These are phyloP conservation scores for Candida tropicalis DNA, from an alignment of 1,139 yeast genomes.

Conservation along the genomic window DNA sequence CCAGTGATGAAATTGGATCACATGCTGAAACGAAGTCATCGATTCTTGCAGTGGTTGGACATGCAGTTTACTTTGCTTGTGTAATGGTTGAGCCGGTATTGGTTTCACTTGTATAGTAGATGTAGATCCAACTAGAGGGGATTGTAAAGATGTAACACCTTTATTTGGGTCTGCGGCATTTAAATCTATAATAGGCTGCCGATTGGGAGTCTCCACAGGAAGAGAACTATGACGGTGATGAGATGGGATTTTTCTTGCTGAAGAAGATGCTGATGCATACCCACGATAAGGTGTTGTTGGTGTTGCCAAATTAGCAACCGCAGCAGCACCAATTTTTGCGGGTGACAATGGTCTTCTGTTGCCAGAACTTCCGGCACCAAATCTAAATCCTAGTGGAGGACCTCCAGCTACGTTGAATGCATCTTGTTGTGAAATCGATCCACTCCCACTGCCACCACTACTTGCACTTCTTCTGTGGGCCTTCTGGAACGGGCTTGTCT, in stretches of 20 bases:
- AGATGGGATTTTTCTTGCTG: constrained; percentile 14
- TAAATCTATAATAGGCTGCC: constrained; percentile 11
- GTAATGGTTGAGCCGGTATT: constrained; percentile 48
- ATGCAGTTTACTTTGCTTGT: constrained; percentile 35
- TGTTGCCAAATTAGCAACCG: constrained; percentile 57
- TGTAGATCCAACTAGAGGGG: constrained; percentile 29
- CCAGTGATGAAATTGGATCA: constrained; percentile 58
- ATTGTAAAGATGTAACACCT: constrained; percentile 13
- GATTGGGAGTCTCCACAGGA: constrained; percentile 33
- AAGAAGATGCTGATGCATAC: constrained; percentile 18
- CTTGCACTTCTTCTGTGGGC: constrained; percentile 11
- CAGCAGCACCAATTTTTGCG: constrained; percentile 72
- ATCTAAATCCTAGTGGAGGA: constrained; percentile 43
- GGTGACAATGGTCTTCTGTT: constrained; percentile 50
- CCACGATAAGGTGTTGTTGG: constrained; percentile 34
- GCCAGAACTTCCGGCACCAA: constrained; percentile 36
- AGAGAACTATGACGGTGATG: constrained; percentile 50
- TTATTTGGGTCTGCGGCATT: constrained; percentile 9
- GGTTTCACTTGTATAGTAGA: constrained; percentile 50
- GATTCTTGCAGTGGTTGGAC: constrained; percentile 50
- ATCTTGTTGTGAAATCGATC: constrained; percentile 16
- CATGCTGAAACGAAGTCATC: constrained; percentile 55
- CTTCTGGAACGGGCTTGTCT: constrained; percentile 7
- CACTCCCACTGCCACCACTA: constrained; percentile 11
- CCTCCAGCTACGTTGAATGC: constrained; percentile 29